Evolutionary conservation across 116 monocot species (phyloP).

Genomic region (Papilionanthe hybrid): DNA sequence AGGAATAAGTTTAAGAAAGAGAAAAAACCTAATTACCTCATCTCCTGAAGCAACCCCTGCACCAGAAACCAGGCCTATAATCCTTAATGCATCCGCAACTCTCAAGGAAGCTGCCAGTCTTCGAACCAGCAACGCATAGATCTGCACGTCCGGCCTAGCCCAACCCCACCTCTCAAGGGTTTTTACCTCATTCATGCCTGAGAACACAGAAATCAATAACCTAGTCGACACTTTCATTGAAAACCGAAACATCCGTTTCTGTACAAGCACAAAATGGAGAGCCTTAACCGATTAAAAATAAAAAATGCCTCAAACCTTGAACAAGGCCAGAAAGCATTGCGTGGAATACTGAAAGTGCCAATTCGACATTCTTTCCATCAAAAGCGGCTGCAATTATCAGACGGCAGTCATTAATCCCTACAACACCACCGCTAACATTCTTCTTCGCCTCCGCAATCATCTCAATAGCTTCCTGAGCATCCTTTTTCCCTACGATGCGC

Average conservation of each 20-base stretch:
- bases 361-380: conserved; percentile 49
- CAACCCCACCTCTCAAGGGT: conserved; percentile 43
- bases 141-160: conserved; percentile 62
- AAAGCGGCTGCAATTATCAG: conserved; percentile 59
- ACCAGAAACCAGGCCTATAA: conserved; percentile 59
- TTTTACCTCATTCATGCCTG: conserved; percentile 32
- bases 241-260: background rate
- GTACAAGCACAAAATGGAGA: background rate
- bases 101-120: conserved; percentile 60
- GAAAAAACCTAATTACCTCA: conserved; percentile 43
- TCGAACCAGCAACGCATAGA: conserved; percentile 56
- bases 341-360: conserved; percentile 70
- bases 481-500: conserved; percentile 46
- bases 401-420: conserved; percentile 47
- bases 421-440: conserved; percentile 9
- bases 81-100: conserved; percentile 73
- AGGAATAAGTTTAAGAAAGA: background rate
- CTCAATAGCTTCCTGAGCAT: conserved; percentile 61
- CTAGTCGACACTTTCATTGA: background rate
- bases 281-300: background rate
- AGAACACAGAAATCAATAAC: conserved; percentile 5
- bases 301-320: conserved; percentile 22
- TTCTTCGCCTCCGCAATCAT: conserved; percentile 44
- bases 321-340: conserved; percentile 54
- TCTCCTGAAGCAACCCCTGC: conserved; percentile 52